Percentiles rank a stretch among this genome's conserved stretches.
phyloP scores from a whole-genome alignment of 2,329 filamentous ascomycete genomes.

The Stemphylium vesicarium region DNA sequence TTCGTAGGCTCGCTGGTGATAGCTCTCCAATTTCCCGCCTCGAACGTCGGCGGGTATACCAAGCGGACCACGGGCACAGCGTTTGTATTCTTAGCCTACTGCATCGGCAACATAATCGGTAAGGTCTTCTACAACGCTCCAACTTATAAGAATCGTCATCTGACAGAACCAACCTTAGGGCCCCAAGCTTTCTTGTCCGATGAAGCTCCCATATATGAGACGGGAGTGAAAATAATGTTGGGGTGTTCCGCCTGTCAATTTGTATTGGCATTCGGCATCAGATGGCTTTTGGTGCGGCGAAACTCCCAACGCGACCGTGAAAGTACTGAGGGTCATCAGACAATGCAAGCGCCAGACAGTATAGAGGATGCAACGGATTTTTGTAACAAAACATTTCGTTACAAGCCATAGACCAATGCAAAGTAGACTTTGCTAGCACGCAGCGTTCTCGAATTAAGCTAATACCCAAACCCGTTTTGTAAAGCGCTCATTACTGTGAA shows the following conservation, averaged over 20 bases:
- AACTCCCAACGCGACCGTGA: conserved; percentile 5
- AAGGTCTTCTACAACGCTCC: background rate
- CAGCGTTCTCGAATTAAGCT: too few relatives aligned
- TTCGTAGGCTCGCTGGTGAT: conserved; percentile 62
- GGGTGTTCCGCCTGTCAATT: conserved; percentile 55
- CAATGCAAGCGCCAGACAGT: background rate
- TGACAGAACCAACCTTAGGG: background rate
- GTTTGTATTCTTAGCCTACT: conserved; percentile 56
- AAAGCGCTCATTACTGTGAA: too few relatives aligned
- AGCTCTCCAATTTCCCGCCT: conserved; percentile 60
- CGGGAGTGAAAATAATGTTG: conserved; percentile 60
- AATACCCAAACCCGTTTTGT: too few relatives aligned
- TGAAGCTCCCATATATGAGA: conserved; percentile 58
- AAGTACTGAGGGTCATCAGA: background rate
- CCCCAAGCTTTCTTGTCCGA: conserved; percentile 55
- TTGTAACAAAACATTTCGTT: conserved; percentile 5
- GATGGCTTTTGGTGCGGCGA: conserved; percentile 7
- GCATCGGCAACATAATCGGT: conserved; percentile 56
- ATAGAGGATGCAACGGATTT: conserved; percentile 13
- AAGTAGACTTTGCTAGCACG: too few relatives aligned
- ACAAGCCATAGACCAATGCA: background rate
- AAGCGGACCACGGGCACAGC: conserved; percentile 53
- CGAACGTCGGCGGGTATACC: conserved; percentile 51
- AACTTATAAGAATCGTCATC: background rate
- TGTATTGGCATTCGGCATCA: conserved; percentile 34